A percentile compares a stretch with the other conserved stretches of the same genome.
Conservation (phyloP, 179 eudicot genomes). For the Beta lomatogona region DNA sequence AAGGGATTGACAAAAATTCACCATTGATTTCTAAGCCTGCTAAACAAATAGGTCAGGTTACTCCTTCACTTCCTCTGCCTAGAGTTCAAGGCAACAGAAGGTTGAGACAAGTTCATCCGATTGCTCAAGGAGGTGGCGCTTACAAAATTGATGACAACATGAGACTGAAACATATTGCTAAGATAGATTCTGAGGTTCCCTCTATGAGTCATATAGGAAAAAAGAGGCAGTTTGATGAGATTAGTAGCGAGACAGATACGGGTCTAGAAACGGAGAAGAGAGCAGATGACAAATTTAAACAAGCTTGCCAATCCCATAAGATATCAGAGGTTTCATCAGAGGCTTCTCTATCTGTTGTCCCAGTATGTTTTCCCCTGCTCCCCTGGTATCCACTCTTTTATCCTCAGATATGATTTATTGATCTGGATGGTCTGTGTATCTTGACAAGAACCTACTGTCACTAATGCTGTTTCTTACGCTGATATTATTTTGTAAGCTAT, state of each 20-base stretch:
- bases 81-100: background rate
- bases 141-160: conserved; percentile 11
- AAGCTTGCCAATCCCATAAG: conserved; percentile 9
- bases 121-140: conserved; percentile 20
- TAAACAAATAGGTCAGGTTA: background rate
- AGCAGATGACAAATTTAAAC: background rate
- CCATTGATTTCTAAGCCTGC: background rate
- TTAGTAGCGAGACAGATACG: conserved; percentile 8
- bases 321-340: conserved; percentile 16
- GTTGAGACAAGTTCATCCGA: conserved; percentile 7
- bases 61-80: conserved; percentile 7
- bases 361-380: conserved; percentile 17
- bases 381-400: background rate
- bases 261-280: background rate
- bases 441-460: background rate
- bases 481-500: background rate
- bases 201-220: conserved; percentile 28
- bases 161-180: conserved; percentile 13
- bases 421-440: background rate
- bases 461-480: background rate
- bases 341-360: conserved; percentile 26
- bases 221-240: conserved; percentile 42
- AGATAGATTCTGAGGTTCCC: conserved; percentile 18
- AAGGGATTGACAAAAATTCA: background rate
- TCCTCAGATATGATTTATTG: background rate